Evolutionary conservation across 2,329 filamentous ascomycete genomes (phyloP).

Genomic region (Dactylellina haptotyla): DNA sequence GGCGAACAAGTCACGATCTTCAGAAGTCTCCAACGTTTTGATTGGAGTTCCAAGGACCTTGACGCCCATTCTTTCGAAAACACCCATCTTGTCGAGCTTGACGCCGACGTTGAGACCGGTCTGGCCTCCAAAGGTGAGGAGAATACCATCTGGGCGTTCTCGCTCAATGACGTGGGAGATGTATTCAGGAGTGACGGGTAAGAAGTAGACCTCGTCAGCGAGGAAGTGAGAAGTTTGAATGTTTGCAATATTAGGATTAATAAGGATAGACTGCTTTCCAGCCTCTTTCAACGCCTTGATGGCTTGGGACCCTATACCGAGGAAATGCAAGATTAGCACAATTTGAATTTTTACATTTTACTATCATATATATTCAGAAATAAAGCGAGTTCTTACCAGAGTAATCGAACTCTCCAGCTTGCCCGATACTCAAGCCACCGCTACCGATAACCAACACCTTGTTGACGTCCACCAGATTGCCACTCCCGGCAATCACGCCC

Average conservation of each 20-base stretch:
- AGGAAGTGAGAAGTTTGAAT: constrained; percentile 97
- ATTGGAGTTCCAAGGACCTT: constrained; percentile 95
- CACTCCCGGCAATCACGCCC: constrained; percentile 80
- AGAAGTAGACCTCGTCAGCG: constrained; percentile 97
- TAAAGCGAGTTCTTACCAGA: constrained; percentile 73
- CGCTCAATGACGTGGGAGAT: constrained; percentile 97
- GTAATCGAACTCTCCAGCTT: constrained; percentile 98
- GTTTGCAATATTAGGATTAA: constrained; percentile 98
- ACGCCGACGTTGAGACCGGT: constrained; percentile 97
- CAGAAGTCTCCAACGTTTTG: constrained; percentile 89
- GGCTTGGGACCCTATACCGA: constrained; percentile 84
- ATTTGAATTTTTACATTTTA: constrained; percentile 8
- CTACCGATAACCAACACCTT: constrained; percentile 97
- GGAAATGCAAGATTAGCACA: constrained; percentile 41
- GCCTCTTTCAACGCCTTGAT: constrained; percentile 97
- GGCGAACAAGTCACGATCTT: constrained; percentile 95
- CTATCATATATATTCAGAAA: not conserved
- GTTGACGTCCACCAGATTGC: constrained; percentile 85
- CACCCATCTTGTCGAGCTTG: constrained; percentile 93
- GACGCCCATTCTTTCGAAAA: constrained; percentile 94
- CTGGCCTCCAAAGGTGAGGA: constrained; percentile 96
- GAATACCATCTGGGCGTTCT: constrained; percentile 94
- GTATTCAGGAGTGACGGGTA: constrained; percentile 97
- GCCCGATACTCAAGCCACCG: constrained; percentile 94
- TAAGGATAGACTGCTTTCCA: constrained; percentile 86